Base-by-base conservation (phyloP, 257 asterid genomes). In the Scutellaria baicalensis region DNA sequence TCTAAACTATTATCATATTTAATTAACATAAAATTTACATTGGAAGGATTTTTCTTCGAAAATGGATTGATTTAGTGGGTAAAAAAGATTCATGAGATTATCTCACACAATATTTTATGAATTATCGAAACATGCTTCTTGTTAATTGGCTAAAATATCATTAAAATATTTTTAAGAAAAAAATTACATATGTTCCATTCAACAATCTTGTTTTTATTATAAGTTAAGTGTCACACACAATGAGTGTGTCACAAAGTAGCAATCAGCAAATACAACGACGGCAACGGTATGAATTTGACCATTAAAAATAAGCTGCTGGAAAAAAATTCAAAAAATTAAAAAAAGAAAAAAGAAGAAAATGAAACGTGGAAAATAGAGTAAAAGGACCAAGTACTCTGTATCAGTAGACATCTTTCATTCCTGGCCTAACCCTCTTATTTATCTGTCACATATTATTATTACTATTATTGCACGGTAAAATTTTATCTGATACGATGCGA, bases 351-450 rank as follows among this genome's bases (percentile, higher is more conserved):
- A 56, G 8, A 13, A 44, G 4, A 3, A 9, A 20, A 51, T 31
- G 54, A 78, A 78, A 78, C 80, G 86, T 83, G 83, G 79, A 60
- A 58, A 45, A 58, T 20, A 10, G 49, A 56, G n/a, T 47, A 72
- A 77, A 44, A n/a, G 18, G 87, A 64, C 84, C 36, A 84, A 56
- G 71, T 88, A 76, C 92, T 67, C 72, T 85, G 95, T 20, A 88
- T 75, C 88, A 73, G 81, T 82, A 70, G 16, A 70, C 77, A 82
- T 76, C 82, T 42, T 66, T 74, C 81, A 31, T 47, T 76, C 63
- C 55, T 63, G 64, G 84, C 89, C 89, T 78, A 84, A 86, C 85
- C 76, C 72, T 68, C 50, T 48, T 43, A 8, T 50, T 12, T 20
- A 42, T 43, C 43, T 35, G 9, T 65, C 50, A 54, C 65, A 48